These are phyloP conservation scores for Calonectria fujianensis DNA, from an alignment of 2,329 filamentous ascomycete species.

Conservation along the genomic window DNA sequence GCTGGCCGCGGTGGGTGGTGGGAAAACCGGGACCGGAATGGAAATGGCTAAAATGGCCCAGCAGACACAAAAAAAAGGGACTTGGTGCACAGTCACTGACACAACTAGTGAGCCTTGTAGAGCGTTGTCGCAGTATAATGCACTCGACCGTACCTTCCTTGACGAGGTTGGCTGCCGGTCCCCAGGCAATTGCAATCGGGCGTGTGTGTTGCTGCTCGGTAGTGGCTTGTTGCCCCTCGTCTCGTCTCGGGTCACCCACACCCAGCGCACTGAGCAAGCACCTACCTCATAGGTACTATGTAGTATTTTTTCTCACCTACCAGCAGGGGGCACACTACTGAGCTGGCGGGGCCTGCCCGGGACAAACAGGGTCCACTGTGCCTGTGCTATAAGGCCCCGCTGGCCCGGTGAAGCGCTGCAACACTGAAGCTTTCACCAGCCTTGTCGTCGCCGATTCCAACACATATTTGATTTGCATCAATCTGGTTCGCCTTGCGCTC, in stretches of 20 bases:
- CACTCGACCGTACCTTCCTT: background rate
- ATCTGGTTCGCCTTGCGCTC: background rate
- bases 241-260: slow-evolving; percentile 19
- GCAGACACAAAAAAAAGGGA: background rate
- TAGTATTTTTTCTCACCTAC: background rate
- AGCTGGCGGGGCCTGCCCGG: slow-evolving; percentile 16
- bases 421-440: slow-evolving; percentile 20
- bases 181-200: background rate
- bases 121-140: background rate
- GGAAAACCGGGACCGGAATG: slow-evolving; percentile 53
- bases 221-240: slow-evolving; percentile 22
- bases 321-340: slow-evolving; percentile 6
- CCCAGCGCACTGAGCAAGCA: background rate
- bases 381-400: slow-evolving; percentile 25
- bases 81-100: slow-evolving; percentile 12
- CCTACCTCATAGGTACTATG: slow-evolving; percentile 18
- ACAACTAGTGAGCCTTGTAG: background rate
- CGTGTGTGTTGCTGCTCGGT: slow-evolving; percentile 8
- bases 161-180: background rate
- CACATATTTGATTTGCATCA: background rate
- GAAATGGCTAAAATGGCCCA: slow-evolving; percentile 30
- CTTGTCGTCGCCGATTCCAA: background rate
- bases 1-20: slow-evolving; percentile 45
- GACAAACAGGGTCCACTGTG: slow-evolving; percentile 25
- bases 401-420: slow-evolving; percentile 18